Evolutionary conservation across 495 filamentous ascomycete genomes (phyloP), one percentile per base, ranked within the genome.

Genomic region (Usnea hakonensis): DNA sequence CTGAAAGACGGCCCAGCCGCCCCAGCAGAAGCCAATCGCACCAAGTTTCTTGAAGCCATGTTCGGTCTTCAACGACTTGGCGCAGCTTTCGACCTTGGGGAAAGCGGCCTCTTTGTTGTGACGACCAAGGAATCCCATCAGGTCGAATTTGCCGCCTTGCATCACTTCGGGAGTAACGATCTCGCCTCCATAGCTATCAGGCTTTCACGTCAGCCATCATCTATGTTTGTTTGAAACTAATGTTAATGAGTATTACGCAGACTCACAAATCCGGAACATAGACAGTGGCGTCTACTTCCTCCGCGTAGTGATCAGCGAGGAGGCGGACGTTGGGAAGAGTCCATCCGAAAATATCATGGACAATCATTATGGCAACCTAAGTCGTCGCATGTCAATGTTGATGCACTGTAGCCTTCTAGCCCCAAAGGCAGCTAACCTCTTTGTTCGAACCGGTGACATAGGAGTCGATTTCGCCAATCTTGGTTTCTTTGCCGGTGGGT

Each of bases 21-120:
- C 83, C 55, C 75, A 87, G 73, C 85, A 87, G 69, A 78, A 86
- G 5, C 84, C 84, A 23, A 86, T 70, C 2, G 82, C 83, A 10
- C 75, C 83, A 38, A 85, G 63, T 43, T 72, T 74, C 40, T 69
- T 70, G 67, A 77, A 74, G 28, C 62, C 62, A 1, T 60, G 41
- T 33, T 74, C 58, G 8, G 36, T 37, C 7, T 76, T 74, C 23
- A 87, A 71, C 0, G 71, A 71, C 61, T 70, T 65, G 1, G 83
- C 82, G 43, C 71, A 79, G 0, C 67, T 77, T 53, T 81, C 67
- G 44, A 86, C 81, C 67, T 85, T 81, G 0, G 79, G 78, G 55
- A 78, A 76, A 44, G 83, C 81, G 19, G 72, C 64, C 0, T 74
- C 75, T 46, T 80, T 80, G 35, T 58, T 64, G 62, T 85, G 70